Base-by-base conservation (phyloP, 208 protist genomes). In the Trichomonas vaginalis region DNA sequence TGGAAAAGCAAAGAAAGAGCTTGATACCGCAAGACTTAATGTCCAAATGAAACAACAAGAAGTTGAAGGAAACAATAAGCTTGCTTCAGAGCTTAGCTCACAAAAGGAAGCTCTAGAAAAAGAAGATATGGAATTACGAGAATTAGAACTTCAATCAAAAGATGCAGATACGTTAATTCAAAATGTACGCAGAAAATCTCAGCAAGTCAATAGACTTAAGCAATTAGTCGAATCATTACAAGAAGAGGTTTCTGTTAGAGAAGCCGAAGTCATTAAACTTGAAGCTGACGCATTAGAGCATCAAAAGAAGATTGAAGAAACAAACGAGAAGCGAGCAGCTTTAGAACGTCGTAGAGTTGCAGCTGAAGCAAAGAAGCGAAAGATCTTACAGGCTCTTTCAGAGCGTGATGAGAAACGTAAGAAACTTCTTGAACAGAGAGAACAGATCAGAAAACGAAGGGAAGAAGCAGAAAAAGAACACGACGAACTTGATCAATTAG, bases 241-340 rank as follows among this genome's bases (percentile, higher is more conserved):
- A 47, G 82, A 88, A 27, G 82, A 88, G 27, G 82, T 88, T 27
- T 45, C 39, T 32, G 39, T 40, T 0, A 45, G 82, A 45, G 82
- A 88, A 40, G 39, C 32, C 47, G 82, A 88, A 47, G 82, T 88
- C 0, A 40, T 88, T 6, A 88, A 88, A 88, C 82, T 88, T 8
- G 82, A 88, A 88, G 32, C 39, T 8, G 82, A 35, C 17, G 82
- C 82, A 48, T 35, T 88, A 15, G 82, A 88, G 15, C 82, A 88
- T 88, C 82, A 88, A 47, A 88, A 88, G 40, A 88, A 88, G 15
- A 88, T 88, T 27, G 82, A 88, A 88, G 82, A 88, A 88, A 88
- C 82, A 47, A 88, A 88, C 82, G 40, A 88, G 40, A 35, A 40
- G 15, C 42, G 82, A 47, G 82, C 82, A 45, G 82, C 82, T n/a